Evolutionary conservation across 768 basidiomycete genomes (phyloP).

Genomic region (Cystobasidium tubakii): DNA sequence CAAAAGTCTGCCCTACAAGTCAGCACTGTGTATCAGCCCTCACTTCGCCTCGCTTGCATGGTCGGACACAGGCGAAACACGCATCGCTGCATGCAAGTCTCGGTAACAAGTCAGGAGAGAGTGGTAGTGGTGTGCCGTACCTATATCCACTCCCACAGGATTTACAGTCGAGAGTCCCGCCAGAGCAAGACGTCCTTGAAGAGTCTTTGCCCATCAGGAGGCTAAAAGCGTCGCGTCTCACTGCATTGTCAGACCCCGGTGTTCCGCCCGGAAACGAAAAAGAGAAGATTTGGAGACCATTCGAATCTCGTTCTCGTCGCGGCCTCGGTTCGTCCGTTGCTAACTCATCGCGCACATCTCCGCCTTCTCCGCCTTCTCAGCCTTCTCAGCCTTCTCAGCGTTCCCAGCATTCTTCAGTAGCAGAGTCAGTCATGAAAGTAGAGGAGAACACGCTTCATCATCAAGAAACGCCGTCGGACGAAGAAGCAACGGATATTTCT

Average conservation of each 20-base stretch:
- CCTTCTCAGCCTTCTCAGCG: no score
- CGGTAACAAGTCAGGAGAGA: neutral
- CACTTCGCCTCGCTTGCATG: no score
- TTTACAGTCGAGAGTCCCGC: neutral
- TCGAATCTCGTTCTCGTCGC: neutral
- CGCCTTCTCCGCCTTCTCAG: no score
- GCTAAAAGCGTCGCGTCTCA: neutral
- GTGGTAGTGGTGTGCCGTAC: constrained; percentile 1
- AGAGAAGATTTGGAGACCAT: neutral
- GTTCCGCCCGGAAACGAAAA: neutral
- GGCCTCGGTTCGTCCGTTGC: neutral
- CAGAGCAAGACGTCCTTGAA: constrained; percentile 6
- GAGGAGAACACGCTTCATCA: no score
- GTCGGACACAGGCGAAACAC: no score
- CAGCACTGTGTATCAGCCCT: no score
- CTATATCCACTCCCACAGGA: constrained; percentile 24
- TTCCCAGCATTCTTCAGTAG: no score
- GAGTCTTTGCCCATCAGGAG: constrained; percentile 11
- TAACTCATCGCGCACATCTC: no score
- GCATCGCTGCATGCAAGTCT: no score
- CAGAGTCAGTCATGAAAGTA: no score
- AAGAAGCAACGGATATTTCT: neutral
- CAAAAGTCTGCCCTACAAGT: no score
- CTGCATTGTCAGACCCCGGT: neutral
- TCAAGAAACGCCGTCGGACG: no score